A percentile compares a stretch with the other conserved stretches of the same genome.
Conservation (phyloP, 352 stramenopile species). For the Achlya hypogyna region DNA sequence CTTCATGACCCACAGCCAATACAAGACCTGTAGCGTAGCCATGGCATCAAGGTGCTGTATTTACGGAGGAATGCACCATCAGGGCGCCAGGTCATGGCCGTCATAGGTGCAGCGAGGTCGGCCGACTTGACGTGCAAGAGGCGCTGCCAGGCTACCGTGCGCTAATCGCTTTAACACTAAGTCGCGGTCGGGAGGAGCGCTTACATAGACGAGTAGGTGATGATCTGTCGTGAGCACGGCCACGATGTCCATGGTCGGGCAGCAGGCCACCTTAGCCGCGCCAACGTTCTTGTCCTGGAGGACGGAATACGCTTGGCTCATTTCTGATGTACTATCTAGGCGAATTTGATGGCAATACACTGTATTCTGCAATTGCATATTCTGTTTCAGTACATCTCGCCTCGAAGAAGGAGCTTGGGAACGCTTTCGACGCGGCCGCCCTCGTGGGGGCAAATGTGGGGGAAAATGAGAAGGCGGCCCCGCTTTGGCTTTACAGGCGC, state of each 20-base stretch:
- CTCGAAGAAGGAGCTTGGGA: slow-evolving; percentile 20
- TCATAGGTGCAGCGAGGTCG: slow-evolving; percentile 45
- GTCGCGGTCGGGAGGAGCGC: too few relatives aligned
- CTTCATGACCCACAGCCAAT: slow-evolving; percentile 55
- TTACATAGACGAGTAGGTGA: slow-evolving; percentile 63
- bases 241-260: slow-evolving; percentile 71
- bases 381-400: slow-evolving; percentile 19
- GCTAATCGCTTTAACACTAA: too few relatives aligned
- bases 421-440: slow-evolving; percentile 9
- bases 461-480: slow-evolving; percentile 20
- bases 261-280: slow-evolving; percentile 41
- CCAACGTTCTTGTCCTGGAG: slow-evolving; percentile 68
- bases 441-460: slow-evolving; percentile 20
- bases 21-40: slow-evolving; percentile 26
- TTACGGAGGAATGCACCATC: slow-evolving; percentile 23
- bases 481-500: slow-evolving; percentile 12
- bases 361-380: neutral
- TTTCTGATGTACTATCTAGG: too few relatives aligned
- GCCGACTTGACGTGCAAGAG: slow-evolving; percentile 58
- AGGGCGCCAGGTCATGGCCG: slow-evolving; percentile 49
- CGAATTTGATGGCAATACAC: too few relatives aligned
- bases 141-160: slow-evolving; percentile 66
- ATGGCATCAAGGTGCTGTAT: neutral
- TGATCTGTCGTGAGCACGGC: slow-evolving; percentile 56
- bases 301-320: slow-evolving; percentile 32